Percentiles rank a stretch among this genome's conserved stretches.
These are phyloP conservation scores for Xylariaceae sp. DNA, from an alignment of 2,329 filamentous ascomycete species.

Conservation along the genomic window DNA sequence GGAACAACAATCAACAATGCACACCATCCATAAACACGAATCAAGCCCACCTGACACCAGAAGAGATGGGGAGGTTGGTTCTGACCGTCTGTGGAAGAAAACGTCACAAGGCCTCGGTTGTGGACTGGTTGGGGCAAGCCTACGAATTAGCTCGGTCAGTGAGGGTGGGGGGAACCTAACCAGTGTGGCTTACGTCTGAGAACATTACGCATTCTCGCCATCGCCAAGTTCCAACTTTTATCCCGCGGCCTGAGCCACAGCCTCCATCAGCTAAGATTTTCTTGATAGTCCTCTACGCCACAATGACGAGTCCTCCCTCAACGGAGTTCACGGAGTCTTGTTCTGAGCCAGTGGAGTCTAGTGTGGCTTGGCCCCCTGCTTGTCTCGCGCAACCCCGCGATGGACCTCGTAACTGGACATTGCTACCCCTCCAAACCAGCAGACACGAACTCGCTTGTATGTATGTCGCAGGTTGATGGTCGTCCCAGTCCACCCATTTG, in stretches of 20 bases:
- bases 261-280: too few relatives aligned
- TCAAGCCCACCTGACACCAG: constrained; percentile 9
- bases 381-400: constrained; percentile 15
- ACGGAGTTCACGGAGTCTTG: neutral
- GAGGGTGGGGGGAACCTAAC: neutral
- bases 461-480: constrained; percentile 18
- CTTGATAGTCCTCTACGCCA: too few relatives aligned
- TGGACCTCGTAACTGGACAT: neutral
- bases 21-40: constrained; percentile 3
- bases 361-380: constrained; percentile 11
- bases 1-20: constrained; percentile 8
- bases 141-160: constrained; percentile 1
- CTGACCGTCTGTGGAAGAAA: constrained; percentile 7
- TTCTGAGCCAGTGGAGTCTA: neutral
- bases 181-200: constrained; percentile 13
- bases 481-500: constrained; percentile 3
- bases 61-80: too few relatives aligned
- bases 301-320: too few relatives aligned
- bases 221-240: too few relatives aligned
- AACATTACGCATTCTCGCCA: neutral
- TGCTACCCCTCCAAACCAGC: constrained; percentile 7
- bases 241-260: too few relatives aligned
- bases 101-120: constrained; percentile 11
- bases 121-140: constrained; percentile 1
- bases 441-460: constrained; percentile 17